These are phyloP conservation scores for Helicocarpus griseus DNA, from an alignment of 2,329 filamentous ascomycete genomes.

Conservation along the genomic window DNA sequence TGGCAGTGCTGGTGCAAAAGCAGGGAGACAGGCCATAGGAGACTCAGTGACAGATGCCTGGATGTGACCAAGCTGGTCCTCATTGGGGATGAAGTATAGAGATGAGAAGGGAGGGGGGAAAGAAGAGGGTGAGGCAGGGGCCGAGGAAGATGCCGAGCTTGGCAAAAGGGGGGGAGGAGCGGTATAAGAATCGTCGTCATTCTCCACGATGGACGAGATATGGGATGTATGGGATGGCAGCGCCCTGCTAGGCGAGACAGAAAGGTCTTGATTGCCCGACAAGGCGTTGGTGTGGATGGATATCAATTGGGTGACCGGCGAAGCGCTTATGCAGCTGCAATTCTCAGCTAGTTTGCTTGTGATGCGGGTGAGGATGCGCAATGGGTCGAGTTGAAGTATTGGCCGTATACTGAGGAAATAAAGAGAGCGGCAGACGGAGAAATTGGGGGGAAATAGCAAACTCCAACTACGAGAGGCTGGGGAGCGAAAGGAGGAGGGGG, in stretches of 20 bases:
- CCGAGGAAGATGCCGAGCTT: slow-evolving; percentile 34
- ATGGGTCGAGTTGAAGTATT: not conserved
- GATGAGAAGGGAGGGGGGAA: slow-evolving; percentile 55
- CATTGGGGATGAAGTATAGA: slow-evolving; percentile 45
- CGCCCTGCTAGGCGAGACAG: slow-evolving; percentile 36
- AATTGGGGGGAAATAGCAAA: not conserved
- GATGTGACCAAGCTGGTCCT: slow-evolving; percentile 25
- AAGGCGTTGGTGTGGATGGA: slow-evolving; percentile 25
- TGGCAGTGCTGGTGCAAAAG: slow-evolving; percentile 43
- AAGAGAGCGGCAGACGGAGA: not conserved
- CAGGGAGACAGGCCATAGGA: slow-evolving; percentile 37
- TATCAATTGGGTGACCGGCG: not conserved
- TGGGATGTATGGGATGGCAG: slow-evolving; percentile 24
- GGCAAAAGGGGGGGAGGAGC: slow-evolving; percentile 26
- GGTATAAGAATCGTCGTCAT: slow-evolving; percentile 29
- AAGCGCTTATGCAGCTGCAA: not conserved
- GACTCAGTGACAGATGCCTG: slow-evolving; percentile 39
- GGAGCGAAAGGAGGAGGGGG: not conserved
- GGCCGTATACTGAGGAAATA: too few relatives aligned
- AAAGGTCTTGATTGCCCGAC: slow-evolving; percentile 21
- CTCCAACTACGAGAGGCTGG: not conserved
- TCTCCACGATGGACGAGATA: slow-evolving; percentile 30
- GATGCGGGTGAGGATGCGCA: not conserved
- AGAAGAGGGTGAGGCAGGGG: slow-evolving; percentile 40
- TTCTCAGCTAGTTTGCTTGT: not conserved